phyloP scores from a whole-genome alignment of 78 protist genomes.

The Planoprotostelium fungivorum region DNA sequence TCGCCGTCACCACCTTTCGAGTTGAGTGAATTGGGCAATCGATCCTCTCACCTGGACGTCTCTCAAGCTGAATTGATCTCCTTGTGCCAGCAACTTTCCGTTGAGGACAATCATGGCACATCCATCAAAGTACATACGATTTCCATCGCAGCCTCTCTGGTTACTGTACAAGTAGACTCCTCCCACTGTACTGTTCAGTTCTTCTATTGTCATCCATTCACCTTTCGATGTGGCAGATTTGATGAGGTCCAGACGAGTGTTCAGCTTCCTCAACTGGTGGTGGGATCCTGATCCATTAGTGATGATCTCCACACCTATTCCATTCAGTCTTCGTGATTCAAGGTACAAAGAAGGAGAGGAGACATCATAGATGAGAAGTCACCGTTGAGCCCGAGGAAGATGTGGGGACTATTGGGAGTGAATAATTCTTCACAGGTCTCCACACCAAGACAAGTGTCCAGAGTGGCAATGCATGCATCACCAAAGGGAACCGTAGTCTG shows the following conservation, averaged over 20 bases:
- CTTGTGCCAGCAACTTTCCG: constrained; percentile 74
- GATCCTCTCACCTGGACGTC: constrained; percentile 43
- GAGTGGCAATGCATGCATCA: constrained; percentile 32
- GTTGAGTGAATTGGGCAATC: neutral
- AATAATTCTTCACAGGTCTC: constrained; percentile 87
- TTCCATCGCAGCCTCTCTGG: constrained; percentile 87
- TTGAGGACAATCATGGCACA: constrained; percentile 68
- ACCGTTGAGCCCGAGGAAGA: constrained; percentile 46
- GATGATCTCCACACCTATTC: constrained; percentile 78
- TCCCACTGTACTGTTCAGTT: constrained; percentile 2
- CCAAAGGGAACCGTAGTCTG: constrained; percentile 65
- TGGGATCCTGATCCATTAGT: constrained; percentile 86
- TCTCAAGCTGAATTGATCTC: constrained; percentile 56
- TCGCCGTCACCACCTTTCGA: constrained; percentile 52
- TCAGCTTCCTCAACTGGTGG: constrained; percentile 80
- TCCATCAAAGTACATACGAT: constrained; percentile 84
- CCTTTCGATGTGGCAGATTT: constrained; percentile 50
- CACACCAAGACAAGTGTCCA: constrained; percentile 38
- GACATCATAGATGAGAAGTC: neutral
- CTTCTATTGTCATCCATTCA: neutral
- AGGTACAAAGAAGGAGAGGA: neutral
- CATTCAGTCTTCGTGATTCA: constrained; percentile 39
- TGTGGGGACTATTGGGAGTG: constrained; percentile 67
- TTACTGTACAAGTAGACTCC: constrained; percentile 54
- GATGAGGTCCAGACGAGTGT: constrained; percentile 68